phyloP scores from a whole-genome alignment of 176 grass and related monocot species.

The Hsuehochloa calcarea region DNA sequence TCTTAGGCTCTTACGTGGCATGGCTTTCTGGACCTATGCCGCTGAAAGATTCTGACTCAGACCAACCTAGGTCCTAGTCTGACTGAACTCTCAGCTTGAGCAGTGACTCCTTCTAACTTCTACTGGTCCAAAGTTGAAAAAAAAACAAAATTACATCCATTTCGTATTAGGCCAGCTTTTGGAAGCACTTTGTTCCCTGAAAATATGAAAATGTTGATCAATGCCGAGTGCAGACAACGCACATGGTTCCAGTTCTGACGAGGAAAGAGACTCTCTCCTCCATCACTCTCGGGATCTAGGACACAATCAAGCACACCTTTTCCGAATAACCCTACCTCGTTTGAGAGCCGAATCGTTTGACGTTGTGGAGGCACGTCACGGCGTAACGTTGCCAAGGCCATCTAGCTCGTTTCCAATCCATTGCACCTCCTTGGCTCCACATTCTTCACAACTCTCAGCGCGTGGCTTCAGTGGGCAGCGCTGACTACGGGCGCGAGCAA shows the following conservation, averaged over 20 bases:
- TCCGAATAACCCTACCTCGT: not conserved
- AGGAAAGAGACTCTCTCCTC: constrained; percentile 15
- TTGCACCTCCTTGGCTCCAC: too few species aligned
- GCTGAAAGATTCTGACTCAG: not conserved
- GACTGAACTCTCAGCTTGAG: not conserved
- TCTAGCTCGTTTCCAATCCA: too few species aligned
- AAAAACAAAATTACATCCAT: not conserved
- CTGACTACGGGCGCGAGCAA: too few species aligned
- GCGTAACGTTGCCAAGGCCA: too few species aligned
- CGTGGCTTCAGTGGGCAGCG: too few species aligned
- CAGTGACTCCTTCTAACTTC: not conserved
- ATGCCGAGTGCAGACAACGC: constrained; percentile 1
- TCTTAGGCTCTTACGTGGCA: not conserved
- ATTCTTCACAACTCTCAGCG: too few species aligned
- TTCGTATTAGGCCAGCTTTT: not conserved
- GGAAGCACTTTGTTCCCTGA: not conserved
- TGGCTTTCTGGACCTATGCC: not conserved
- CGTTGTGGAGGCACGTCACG: too few species aligned
- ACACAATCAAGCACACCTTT: constrained; percentile 4
- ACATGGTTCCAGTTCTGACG: constrained; percentile 10
- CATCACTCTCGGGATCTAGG: constrained; percentile 26
- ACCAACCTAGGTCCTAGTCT: not conserved
- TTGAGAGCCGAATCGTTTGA: not conserved
- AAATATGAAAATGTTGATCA: not conserved
- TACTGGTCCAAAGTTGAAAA: not conserved